phyloP scores from a whole-genome alignment of 2,329 filamentous ascomycete genomes.

The Pseudogymnoascus sp. region DNA sequence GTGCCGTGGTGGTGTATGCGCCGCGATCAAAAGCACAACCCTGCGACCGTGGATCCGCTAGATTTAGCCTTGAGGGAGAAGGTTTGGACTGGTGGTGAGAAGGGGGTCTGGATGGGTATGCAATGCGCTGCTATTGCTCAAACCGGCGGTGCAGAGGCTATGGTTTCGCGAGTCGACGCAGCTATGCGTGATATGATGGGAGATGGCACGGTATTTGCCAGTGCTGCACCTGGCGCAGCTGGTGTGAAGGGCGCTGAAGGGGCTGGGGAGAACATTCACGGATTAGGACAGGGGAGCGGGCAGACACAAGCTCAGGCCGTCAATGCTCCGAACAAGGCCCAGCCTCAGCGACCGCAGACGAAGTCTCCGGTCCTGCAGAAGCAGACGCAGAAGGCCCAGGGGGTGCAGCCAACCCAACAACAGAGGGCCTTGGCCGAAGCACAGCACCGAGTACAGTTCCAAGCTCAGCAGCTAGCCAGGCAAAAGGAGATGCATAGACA shows the following conservation, averaged over 20 bases:
- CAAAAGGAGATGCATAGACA: conserved; percentile 1
- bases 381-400: neutral
- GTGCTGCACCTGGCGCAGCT: neutral
- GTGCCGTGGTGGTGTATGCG: conserved; percentile 31
- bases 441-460: neutral
- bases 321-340: neutral
- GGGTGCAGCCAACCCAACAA: neutral
- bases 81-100: conserved; percentile 40
- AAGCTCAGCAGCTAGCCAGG: neutral
- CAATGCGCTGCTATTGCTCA: conserved; percentile 40
- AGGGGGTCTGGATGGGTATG: conserved; percentile 41
- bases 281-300: neutral
- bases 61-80: conserved; percentile 32
- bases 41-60: conserved; percentile 25
- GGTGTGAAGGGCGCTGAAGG: neutral
- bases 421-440: neutral
- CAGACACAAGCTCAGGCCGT: neutral
- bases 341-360: neutral
- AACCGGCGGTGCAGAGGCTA: conserved; percentile 33
- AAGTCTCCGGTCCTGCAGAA: neutral
- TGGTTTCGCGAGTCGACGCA: conserved; percentile 43
- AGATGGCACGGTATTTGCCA: neutral
- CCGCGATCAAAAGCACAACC: conserved; percentile 21
- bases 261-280: neutral
- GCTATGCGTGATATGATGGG: conserved; percentile 27